Conservation (phyloP, 495 filamentous ascomycete species). For the Lepidopterella palustris region DNA sequence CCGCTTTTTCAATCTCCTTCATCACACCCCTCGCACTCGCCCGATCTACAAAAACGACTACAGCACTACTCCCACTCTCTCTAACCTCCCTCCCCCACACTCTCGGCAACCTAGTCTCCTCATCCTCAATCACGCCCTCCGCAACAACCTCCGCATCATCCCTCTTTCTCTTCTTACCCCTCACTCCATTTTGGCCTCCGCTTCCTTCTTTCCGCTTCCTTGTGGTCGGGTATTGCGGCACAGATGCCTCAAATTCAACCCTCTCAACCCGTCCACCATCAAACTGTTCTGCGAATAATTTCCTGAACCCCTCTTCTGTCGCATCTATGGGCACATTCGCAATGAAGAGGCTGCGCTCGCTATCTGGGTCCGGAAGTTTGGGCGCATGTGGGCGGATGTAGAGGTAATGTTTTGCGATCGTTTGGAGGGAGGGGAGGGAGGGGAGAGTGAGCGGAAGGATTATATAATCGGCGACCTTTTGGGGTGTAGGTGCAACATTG, state of each 20-base stretch:
- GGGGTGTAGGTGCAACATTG: neutral
- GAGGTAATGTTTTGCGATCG: slow-evolving; percentile 60
- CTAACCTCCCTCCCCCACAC: slow-evolving; percentile 72
- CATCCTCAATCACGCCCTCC: slow-evolving; percentile 38
- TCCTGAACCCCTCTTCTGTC: slow-evolving; percentile 66
- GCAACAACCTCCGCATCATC: slow-evolving; percentile 44
- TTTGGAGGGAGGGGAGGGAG: slow-evolving; percentile 9
- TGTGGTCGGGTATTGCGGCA: slow-evolving; percentile 1
- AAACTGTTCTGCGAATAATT: slow-evolving; percentile 58
- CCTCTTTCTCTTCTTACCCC: slow-evolving; percentile 39
- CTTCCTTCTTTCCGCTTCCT: slow-evolving; percentile 55
- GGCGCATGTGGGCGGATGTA: slow-evolving; percentile 79
- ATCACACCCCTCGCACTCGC: slow-evolving; percentile 64
- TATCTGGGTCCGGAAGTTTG: slow-evolving; percentile 58
- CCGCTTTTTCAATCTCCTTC: slow-evolving; percentile 60
- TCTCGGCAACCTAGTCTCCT: slow-evolving; percentile 50
- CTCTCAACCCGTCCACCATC: slow-evolving; percentile 69
- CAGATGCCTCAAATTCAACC: slow-evolving; percentile 56
- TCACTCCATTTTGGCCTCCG: slow-evolving; percentile 37
- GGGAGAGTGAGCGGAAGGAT: slow-evolving; percentile 28
- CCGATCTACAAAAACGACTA: slow-evolving; percentile 77
- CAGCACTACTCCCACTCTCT: slow-evolving; percentile 64
- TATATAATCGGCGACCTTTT: slow-evolving; percentile 2
- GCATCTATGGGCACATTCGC: slow-evolving; percentile 84
- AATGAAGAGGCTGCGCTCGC: slow-evolving; percentile 66